Evolutionary conservation across 306 rosid genomes (phyloP), one percentile per base, ranked within the genome.

Genomic region (Ormosia semicastrata): DNA sequence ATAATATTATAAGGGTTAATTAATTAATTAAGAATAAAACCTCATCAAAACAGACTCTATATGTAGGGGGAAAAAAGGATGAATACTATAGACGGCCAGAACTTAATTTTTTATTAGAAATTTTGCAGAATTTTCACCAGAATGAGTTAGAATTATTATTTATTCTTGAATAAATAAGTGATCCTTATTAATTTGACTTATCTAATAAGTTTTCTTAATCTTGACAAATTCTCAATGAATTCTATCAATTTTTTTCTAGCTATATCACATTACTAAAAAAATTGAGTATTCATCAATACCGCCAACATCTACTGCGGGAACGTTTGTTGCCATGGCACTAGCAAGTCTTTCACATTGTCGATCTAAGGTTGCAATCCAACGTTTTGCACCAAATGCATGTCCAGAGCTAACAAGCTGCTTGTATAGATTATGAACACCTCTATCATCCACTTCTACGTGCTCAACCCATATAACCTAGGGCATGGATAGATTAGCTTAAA

Each of bases 321-420:
- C 88, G 84, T 83, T 90, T 24, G 97, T 89, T 1, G 98, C 98
- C 99, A 92, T 85, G 41, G 94, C 86, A 30, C 99, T 94, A 10
- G 99, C 98, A n/a, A 96, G 94, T 56, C 99, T 84, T 81, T 96
- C 97, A 39, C 99, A 96, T 85, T 92, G 99, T 40, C 99, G 89
- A 50, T 96, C 98, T 66, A 96, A 86, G 46, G 90, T 94, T 1
- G 99, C 89, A 49, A 96, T 89, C 99, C 99, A 96, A 37, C 97
- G 96, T 81, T 92, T 93, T 8, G 99, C 99, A 12, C 99, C 99
- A 53, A 96, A 96, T 39, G 94, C 99, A 68, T 96, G 90, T 15
- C 99, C 99, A 1, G 91, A 89, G 87, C 87, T 89, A 8, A 96
- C 99, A n/a, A 96, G 92, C 78, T 90, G 99, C 85, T 92, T 94